Evolutionary conservation across 352 stramenopile species (phyloP).

Genomic region (Lagenidium sp.): DNA sequence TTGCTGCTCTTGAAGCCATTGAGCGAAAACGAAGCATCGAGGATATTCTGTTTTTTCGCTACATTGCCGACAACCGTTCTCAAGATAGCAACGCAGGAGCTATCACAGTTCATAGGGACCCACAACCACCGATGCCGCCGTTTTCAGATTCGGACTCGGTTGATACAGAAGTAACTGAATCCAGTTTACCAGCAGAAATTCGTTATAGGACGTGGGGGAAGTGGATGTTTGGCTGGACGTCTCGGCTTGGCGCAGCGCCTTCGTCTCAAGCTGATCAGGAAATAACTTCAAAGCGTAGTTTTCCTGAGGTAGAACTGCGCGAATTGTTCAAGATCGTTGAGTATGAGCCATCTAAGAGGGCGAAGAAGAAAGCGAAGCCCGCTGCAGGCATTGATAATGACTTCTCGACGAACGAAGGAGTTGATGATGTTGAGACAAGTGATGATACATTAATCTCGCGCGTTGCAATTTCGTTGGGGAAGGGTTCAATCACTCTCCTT

Average conservation of each 20-base stretch:
- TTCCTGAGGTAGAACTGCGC: slow-evolving; percentile 74
- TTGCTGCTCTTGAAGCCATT: slow-evolving; percentile 49
- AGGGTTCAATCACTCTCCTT: slow-evolving; percentile 64
- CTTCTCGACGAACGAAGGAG: not conserved
- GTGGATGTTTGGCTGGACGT: slow-evolving; percentile 85
- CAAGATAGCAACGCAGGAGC: slow-evolving; percentile 6
- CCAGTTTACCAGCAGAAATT: slow-evolving; percentile 57
- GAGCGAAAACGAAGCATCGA: slow-evolving; percentile 62
- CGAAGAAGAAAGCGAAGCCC: slow-evolving; percentile 23
- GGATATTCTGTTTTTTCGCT: slow-evolving; percentile 83
- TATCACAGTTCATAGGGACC: slow-evolving; percentile 14
- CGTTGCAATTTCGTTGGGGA: slow-evolving; percentile 60
- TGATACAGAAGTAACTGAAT: slow-evolving; percentile 68
- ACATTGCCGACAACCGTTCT: slow-evolving; percentile 54
- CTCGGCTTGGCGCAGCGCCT: slow-evolving; percentile 40
- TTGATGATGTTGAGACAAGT: slow-evolving; percentile 17
- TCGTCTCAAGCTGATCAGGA: slow-evolving; percentile 17
- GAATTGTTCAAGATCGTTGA: slow-evolving; percentile 87
- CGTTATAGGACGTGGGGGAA: slow-evolving; percentile 73
- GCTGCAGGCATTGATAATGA: no score
- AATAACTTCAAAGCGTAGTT: slow-evolving; percentile 26
- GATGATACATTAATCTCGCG: slow-evolving; percentile 45
- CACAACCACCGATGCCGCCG: slow-evolving; percentile 24
- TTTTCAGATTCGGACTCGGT: slow-evolving; percentile 76
- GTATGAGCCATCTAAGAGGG: slow-evolving; percentile 60